Base-by-base conservation (phyloP, 106 monocot species). In the Dioscorea zingiberensis region DNA sequence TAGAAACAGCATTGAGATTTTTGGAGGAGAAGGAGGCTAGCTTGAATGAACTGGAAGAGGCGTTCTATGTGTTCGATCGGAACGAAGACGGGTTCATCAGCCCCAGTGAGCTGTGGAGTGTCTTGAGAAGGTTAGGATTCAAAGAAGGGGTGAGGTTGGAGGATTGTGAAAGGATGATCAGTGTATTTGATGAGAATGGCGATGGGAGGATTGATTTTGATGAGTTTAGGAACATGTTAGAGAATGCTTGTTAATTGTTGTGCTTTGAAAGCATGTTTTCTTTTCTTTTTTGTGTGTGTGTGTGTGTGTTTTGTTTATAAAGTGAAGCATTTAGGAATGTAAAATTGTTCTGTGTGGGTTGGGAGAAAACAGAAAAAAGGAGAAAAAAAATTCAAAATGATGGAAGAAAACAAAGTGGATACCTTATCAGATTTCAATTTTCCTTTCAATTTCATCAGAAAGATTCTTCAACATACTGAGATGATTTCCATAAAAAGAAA, bases 1-100 rank as follows among this genome's bases (percentile, higher is more conserved):
- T 56, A 29, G 47, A 57, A 10, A 69, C 44, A 21, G 38, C 68
- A 0, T 28, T 48, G 23, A 55, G n/a, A 46, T 1, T 83, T 27
- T 51, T 83, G 47, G 85, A 85, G n/a, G 81, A 76, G 76, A 71
- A 84, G 69, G 76, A 65, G 24, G 78, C 85, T 48, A 82, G 78
- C 27, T 21, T 63, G 56, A 71, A 69, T 17, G 89, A 89, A 32
- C 44, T 82, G 27, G 29, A 60, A 70, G 73, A 77, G 47, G 89
- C 89, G 0, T 85, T 89, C 29, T 67, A 54, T 15, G 79, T 82
- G 29, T 89, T 79, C 46, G 85, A 89, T 44, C 29, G 73, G 65
- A 65, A 82, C 13, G 74, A 74, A 47, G 73, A 89, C 44, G 89
- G 85, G 15, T 85, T 71, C 24, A 77, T 89, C 45, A 67, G 60